phyloP scores from a whole-genome alignment of 2,329 filamentous ascomycete species.

The Neurospora sp. region DNA sequence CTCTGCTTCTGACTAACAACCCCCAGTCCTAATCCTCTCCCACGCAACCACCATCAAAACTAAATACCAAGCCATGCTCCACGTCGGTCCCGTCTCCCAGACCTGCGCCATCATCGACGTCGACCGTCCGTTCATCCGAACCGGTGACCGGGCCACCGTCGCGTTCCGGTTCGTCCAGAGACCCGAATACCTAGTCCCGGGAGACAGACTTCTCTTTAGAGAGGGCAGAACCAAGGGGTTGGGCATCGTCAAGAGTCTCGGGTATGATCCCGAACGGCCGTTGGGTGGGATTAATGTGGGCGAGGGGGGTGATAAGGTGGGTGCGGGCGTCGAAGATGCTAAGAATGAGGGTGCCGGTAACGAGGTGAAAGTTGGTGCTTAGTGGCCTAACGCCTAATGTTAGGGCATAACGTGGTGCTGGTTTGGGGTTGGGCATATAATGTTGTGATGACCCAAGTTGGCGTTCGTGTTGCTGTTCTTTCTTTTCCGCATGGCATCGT shows the following conservation, averaged over 20 bases:
- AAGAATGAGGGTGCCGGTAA: slow-evolving; percentile 1
- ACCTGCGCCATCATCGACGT: slow-evolving; percentile 97
- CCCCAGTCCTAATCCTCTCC: slow-evolving; percentile 74
- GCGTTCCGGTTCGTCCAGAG: slow-evolving; percentile 92
- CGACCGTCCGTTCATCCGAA: slow-evolving; percentile 88
- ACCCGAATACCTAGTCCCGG: slow-evolving; percentile 82
- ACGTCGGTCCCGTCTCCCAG: slow-evolving; percentile 89
- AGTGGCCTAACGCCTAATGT: not conserved
- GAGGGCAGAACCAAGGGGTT: slow-evolving; percentile 93
- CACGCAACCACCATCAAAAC: slow-evolving; percentile 96
- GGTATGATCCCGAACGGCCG: slow-evolving; percentile 62
- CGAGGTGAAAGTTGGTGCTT: slow-evolving; percentile 3
- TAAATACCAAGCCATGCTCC: slow-evolving; percentile 96
- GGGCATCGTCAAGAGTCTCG: slow-evolving; percentile 84
- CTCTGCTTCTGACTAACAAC: not conserved
- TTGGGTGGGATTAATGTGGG: slow-evolving; percentile 18
- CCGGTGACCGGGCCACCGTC: slow-evolving; percentile 85
- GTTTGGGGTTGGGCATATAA: not conserved
- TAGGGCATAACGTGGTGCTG: not conserved
- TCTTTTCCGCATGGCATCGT: not conserved
- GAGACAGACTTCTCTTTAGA: slow-evolving; percentile 83
- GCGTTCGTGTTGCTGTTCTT: not conserved
- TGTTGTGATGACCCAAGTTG: not conserved
- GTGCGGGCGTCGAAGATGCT: not conserved
- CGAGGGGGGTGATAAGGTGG: not conserved